Conservation (phyloP, 2,329 filamentous ascomycete genomes). For the Talaromyces sp. region DNA sequence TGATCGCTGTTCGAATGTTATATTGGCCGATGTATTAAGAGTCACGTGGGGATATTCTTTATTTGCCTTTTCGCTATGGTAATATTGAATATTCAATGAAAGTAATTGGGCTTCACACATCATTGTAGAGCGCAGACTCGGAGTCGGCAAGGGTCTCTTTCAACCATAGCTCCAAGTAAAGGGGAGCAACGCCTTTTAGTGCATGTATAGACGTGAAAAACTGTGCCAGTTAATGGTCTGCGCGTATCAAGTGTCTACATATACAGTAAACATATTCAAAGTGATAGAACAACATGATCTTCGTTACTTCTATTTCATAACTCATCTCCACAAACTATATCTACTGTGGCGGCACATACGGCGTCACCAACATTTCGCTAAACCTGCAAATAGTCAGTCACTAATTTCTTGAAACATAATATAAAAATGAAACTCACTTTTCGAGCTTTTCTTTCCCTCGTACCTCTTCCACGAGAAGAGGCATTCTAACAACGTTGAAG, state of each 20-base stretch:
- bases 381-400: conserved; percentile 32
- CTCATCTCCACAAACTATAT: conserved; percentile 1
- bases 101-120: too few species aligned
- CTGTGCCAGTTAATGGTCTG: not conserved
- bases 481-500: conserved; percentile 99
- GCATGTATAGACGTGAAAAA: not conserved
- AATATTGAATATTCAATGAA: too few species aligned
- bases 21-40: too few species aligned
- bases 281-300: not conserved
- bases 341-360: conserved; percentile 41
- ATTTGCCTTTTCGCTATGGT: too few species aligned
- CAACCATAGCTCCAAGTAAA: too few species aligned
- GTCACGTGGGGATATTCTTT: too few species aligned
- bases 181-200: not conserved
- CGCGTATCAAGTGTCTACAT: not conserved
- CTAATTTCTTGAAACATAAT: not conserved
- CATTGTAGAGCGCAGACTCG: too few species aligned
- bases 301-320: conserved; percentile 13
- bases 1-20: too few species aligned
- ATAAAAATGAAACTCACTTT: conserved; percentile 52
- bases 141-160: too few species aligned
- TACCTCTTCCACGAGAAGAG: conserved; percentile 89
- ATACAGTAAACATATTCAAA: not conserved
- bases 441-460: conserved; percentile 90
- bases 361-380: conserved; percentile 47